phyloP scores from a whole-genome alignment of 2,329 filamentous ascomycete species.

The Aureobasidium sp. region DNA sequence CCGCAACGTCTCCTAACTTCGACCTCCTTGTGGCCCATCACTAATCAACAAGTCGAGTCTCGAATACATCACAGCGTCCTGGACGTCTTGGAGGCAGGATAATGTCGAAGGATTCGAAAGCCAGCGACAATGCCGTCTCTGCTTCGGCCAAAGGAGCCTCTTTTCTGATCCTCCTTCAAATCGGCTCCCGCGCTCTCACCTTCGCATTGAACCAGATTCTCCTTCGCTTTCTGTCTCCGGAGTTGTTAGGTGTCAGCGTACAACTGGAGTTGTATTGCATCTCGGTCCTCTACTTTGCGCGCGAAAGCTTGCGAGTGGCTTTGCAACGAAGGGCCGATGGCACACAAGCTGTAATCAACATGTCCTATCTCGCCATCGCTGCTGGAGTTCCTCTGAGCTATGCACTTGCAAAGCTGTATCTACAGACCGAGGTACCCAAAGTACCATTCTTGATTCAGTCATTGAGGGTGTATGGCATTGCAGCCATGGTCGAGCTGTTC shows the following conservation, averaged over 20 bases:
- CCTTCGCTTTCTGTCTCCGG: conserved; percentile 77
- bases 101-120: neutral
- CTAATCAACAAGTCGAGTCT: neutral
- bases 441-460: conserved; percentile 57
- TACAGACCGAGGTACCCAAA: conserved; percentile 40
- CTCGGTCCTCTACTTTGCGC: conserved; percentile 86
- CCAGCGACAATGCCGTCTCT: conserved; percentile 25
- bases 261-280: conserved; percentile 92
- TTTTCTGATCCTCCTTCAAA: conserved; percentile 78
- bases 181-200: conserved; percentile 77
- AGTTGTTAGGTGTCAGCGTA: conserved; percentile 73
- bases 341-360: conserved; percentile 73
- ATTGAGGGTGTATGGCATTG: conserved; percentile 45
- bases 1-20: neutral
- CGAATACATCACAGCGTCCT: too few species aligned
- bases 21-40: neutral
- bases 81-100: neutral
- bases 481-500: conserved; percentile 63
- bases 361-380: conserved; percentile 69
- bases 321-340: conserved; percentile 59
- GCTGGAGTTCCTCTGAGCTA: conserved; percentile 59
- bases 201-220: conserved; percentile 89
- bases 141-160: conserved; percentile 63
- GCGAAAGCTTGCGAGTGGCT: conserved; percentile 85
- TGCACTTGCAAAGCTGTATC: conserved; percentile 59